Conservation (phyloP, 257 asterid species). For the Cordia subcordata region DNA sequence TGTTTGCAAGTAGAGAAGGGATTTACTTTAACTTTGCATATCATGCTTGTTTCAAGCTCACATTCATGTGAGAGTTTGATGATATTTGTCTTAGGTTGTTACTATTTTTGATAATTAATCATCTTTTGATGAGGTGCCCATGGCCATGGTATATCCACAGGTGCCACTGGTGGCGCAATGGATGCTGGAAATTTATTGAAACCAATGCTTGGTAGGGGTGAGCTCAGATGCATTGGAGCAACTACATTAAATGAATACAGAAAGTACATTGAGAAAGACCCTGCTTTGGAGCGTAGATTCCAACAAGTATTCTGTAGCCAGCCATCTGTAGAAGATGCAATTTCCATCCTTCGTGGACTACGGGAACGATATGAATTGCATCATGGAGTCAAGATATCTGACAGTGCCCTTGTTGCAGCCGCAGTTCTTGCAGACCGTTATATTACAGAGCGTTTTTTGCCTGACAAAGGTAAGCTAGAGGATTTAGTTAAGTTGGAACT, state of each 20-base stretch:
- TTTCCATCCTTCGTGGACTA: slow-evolving; percentile 91
- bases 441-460: slow-evolving; percentile 87
- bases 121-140: no score
- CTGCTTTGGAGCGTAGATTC: slow-evolving; percentile 90
- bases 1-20: no score
- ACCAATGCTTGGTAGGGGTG: slow-evolving; percentile 96
- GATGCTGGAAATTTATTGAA: slow-evolving; percentile 93
- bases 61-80: no score
- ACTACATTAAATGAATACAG: slow-evolving; percentile 85
- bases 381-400: slow-evolving; percentile 91
- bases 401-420: slow-evolving; percentile 86
- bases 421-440: slow-evolving; percentile 83
- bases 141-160: slow-evolving; percentile 20
- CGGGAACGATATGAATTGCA: slow-evolving; percentile 93
- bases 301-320: slow-evolving; percentile 92
- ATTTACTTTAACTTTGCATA: neutral
- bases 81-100: neutral
- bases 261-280: slow-evolving; percentile 91
- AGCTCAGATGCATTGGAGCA: slow-evolving; percentile 92
- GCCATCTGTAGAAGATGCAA: slow-evolving; percentile 86
- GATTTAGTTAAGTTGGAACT: neutral
- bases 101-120: no score
- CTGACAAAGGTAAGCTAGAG: slow-evolving; percentile 71
- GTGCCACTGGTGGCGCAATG: slow-evolving; percentile 85
- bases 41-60: neutral